These are phyloP conservation scores for Potentilla sterilis DNA, from an alignment of 306 rosid genomes.

Conservation along the genomic window DNA sequence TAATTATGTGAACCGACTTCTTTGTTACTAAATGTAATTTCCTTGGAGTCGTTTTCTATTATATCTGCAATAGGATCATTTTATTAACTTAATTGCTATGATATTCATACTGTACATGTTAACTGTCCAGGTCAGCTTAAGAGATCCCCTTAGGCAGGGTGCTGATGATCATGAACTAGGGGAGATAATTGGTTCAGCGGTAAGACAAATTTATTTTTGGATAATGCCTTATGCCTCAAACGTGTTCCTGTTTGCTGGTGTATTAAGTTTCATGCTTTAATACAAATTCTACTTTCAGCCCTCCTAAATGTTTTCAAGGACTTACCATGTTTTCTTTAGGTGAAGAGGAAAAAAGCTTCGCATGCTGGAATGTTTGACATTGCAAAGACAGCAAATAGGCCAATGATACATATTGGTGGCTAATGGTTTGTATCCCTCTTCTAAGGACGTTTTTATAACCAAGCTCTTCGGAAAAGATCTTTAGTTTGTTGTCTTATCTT, in stretches of 20 bases:
- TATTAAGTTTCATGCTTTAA: neutral
- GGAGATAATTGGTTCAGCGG: constrained; percentile 82
- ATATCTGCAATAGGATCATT: neutral
- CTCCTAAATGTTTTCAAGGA: neutral
- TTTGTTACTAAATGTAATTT: neutral
- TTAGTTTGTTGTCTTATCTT: neutral
- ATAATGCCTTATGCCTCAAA: constrained; percentile 16
- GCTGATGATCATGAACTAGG: constrained; percentile 68
- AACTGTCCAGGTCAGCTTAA: constrained; percentile 72
- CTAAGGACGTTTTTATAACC: neutral
- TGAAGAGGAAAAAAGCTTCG: constrained; percentile 90
- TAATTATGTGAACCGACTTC: neutral
- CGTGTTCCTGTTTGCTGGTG: neutral
- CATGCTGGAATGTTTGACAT: constrained; percentile 96
- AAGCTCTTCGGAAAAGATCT: neutral
- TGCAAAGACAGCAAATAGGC: constrained; percentile 89
- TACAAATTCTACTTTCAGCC: constrained; percentile 1
- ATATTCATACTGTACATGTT: neutral
- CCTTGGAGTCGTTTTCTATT: neutral
- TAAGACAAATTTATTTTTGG: constrained; percentile 31
- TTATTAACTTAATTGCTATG: neutral
- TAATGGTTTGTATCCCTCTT: constrained; percentile 36
- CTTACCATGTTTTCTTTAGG: constrained; percentile 43
- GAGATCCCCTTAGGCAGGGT: constrained; percentile 79
- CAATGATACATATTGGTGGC: constrained; percentile 98